Evolutionary conservation across 805 yeast genomes (phyloP).

Genomic region (Barnettozyma californica): DNA sequence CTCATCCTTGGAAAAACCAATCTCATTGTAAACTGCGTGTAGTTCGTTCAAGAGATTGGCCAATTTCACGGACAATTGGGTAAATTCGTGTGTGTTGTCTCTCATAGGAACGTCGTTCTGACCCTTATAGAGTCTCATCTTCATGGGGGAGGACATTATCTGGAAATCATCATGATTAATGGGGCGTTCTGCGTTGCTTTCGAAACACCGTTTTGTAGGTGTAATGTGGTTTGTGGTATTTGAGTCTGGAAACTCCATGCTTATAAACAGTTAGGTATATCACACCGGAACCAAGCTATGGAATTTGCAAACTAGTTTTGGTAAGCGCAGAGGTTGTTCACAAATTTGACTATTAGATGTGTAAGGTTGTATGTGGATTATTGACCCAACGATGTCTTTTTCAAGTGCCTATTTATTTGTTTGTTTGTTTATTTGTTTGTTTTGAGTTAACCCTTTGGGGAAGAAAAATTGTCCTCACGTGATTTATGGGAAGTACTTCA

Average conservation of each 20-base stretch:
- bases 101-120: conserved; percentile 2
- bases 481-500: too few relatives aligned
- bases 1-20: conserved; percentile 51
- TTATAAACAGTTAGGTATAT: background rate
- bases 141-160: conserved; percentile 24
- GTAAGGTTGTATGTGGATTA: background rate
- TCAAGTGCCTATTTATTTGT: background rate
- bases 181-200: background rate
- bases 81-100: conserved; percentile 11
- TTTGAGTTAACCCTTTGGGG: conserved; percentile 12
- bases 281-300: background rate
- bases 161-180: background rate
- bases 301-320: background rate
- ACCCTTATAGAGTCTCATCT: conserved; percentile 10
- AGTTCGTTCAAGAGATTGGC: conserved; percentile 31
- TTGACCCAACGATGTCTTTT: background rate
- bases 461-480: conserved; percentile 7
- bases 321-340: background rate
- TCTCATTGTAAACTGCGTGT: conserved; percentile 42
- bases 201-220: conserved; percentile 11
- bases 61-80: conserved; percentile 16
- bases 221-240: conserved; percentile 13
- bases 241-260: background rate
- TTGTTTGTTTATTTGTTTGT: conserved; percentile 12
- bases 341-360: background rate